A percentile compares a stretch with the other conserved stretches of the same genome.
phyloP scores from a whole-genome alignment of 1,284 basidiomycete genomes.

The Leucoagaricus sp. region DNA sequence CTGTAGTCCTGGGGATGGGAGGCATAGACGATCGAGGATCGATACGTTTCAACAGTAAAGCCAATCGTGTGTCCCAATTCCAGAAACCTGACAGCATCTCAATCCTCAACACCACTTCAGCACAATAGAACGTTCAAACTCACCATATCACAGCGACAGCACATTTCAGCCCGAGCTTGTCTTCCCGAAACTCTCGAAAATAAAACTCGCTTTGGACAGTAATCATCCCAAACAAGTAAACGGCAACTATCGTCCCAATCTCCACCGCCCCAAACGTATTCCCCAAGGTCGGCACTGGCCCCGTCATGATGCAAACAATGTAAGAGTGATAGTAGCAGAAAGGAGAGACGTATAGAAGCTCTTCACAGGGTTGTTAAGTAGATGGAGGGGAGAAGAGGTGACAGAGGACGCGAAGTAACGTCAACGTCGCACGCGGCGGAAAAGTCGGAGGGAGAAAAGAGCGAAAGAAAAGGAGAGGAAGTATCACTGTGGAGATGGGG shows the following conservation, averaged over 20 bases:
- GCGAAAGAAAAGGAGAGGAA: not conserved
- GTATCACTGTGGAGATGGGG: not conserved
- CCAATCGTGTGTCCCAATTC: constrained; percentile 27
- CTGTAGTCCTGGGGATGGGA: constrained; percentile 21
- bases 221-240: constrained; percentile 21
- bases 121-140: not conserved
- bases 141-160: constrained; percentile 10
- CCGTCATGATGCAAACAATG: not conserved
- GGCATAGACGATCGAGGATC: constrained; percentile 23
- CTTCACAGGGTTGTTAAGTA: too few species aligned
- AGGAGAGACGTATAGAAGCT: too few species aligned
- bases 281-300: not conserved
- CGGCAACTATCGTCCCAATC: constrained; percentile 19
- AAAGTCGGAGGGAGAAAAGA: not conserved
- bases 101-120: too few species aligned
- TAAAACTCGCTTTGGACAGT: constrained; percentile 20
- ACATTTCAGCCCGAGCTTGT: constrained; percentile 14
- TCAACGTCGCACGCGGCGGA: not conserved
- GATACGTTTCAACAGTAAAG: constrained; percentile 24
- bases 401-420: not conserved
- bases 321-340: not conserved
- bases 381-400: not conserved
- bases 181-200: constrained; percentile 17
- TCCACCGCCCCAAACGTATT: constrained; percentile 21
- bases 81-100: constrained; percentile 19